A percentile compares a stretch with the other conserved stretches of the same genome.
These are phyloP conservation scores for Ceratocystis huliohia DNA, from an alignment of 2,329 filamentous ascomycete species.

Conservation along the genomic window DNA sequence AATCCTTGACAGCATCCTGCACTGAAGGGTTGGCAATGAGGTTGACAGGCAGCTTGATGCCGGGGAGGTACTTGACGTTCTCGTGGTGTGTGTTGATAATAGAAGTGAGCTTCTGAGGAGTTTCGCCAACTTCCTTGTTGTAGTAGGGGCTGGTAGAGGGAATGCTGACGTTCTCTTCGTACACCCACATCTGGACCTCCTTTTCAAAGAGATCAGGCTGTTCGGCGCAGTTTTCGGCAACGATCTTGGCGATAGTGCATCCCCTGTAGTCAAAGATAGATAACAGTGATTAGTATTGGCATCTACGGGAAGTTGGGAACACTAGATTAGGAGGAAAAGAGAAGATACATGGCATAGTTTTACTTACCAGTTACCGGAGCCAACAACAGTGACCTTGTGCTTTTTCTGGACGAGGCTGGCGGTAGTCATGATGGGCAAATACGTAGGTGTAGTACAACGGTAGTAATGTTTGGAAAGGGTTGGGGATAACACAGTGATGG, in stretches of 20 bases:
- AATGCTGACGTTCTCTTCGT: slow-evolving; percentile 75
- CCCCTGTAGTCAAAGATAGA: slow-evolving; percentile 45
- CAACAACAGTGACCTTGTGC: slow-evolving; percentile 88
- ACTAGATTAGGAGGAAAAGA: background rate
- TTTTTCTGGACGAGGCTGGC: slow-evolving; percentile 49
- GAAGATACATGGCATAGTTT: background rate
- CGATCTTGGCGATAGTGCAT: slow-evolving; percentile 92
- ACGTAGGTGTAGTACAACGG: background rate
- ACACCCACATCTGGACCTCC: slow-evolving; percentile 98
- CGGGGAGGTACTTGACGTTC: slow-evolving; percentile 96
- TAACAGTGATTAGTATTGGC: background rate
- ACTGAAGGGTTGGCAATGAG: slow-evolving; percentile 73
- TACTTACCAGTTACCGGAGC: slow-evolving; percentile 85
- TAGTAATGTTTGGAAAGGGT: background rate
- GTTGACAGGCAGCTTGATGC: slow-evolving; percentile 69
- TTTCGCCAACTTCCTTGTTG: slow-evolving; percentile 47
- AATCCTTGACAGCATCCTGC: slow-evolving; percentile 64
- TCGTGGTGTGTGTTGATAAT: slow-evolving; percentile 90
- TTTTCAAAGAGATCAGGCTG: slow-evolving; percentile 73
- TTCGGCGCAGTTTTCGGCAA: slow-evolving; percentile 77
- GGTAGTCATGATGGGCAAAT: slow-evolving; percentile 25
- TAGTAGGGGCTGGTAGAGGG: slow-evolving; percentile 61
- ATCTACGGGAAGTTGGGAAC: background rate
- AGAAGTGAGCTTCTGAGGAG: slow-evolving; percentile 73
- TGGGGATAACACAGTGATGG: background rate